Evolutionary conservation across 2,329 filamentous ascomycete genomes (phyloP).

Genomic region (Ploettnerulaceae sp.): DNA sequence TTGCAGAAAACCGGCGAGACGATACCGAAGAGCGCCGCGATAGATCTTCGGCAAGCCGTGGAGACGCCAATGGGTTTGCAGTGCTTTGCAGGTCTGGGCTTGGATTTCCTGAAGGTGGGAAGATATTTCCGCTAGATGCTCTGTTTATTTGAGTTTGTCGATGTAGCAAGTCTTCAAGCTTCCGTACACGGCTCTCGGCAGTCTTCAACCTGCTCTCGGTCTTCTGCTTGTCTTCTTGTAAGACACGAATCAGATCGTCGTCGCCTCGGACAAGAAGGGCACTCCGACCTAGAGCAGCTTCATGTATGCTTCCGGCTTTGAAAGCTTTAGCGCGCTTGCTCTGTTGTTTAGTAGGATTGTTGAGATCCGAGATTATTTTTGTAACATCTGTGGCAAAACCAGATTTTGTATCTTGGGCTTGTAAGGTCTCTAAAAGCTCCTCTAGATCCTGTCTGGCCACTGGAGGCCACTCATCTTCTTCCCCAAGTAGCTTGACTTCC

Average conservation of each 20-base stretch:
- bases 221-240: conserved; percentile 80
- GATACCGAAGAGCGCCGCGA: conserved; percentile 57
- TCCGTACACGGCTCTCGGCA: conserved; percentile 84
- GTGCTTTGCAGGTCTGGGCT: conserved; percentile 47
- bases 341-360: conserved; percentile 79
- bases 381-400: conserved; percentile 65
- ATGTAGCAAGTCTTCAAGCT: conserved; percentile 88
- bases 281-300: conserved; percentile 80
- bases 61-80: conserved; percentile 33
- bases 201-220: conserved; percentile 70
- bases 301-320: conserved; percentile 93
- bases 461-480: conserved; percentile 75
- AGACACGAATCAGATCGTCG: conserved; percentile 68
- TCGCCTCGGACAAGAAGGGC: conserved; percentile 82
- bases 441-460: conserved; percentile 72
- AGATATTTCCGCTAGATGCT: conserved; percentile 49
- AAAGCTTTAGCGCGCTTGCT: conserved; percentile 85
- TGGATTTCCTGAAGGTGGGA: conserved; percentile 43
- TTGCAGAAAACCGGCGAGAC: conserved; percentile 56
- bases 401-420: conserved; percentile 59
- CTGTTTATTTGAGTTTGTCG: conserved; percentile 63
- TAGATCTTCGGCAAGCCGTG: conserved; percentile 37
- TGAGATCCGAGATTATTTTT: conserved; percentile 74
- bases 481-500: conserved; percentile 78
- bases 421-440: conserved; percentile 64